phyloP scores from a whole-genome alignment of 768 basidiomycete species.

The Asterophora parasitica region DNA sequence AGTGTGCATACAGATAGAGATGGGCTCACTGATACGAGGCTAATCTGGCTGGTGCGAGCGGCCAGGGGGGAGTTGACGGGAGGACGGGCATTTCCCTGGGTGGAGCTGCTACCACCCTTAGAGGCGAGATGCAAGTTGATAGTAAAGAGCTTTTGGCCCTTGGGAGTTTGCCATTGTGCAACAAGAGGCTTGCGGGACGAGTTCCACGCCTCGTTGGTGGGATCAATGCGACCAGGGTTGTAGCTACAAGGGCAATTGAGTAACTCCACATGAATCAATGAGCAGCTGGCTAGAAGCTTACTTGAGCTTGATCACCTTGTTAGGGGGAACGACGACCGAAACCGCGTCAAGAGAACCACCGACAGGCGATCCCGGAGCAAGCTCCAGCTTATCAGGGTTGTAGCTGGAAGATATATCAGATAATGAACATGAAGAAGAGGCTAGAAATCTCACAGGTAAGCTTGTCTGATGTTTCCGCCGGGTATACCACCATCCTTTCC shows the following conservation, averaged over 20 bases:
- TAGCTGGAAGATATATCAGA: conserved; percentile 25
- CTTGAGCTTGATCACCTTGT: conserved; percentile 29
- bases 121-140: conserved; percentile 58
- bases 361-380: conserved; percentile 39
- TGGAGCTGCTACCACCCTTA: conserved; percentile 52
- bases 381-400: conserved; percentile 43
- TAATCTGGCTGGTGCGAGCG: conserved; percentile 45
- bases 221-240: conserved; percentile 62
- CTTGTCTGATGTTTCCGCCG: conserved; percentile 61
- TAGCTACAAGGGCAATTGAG: conserved; percentile 30
- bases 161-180: conserved; percentile 46
- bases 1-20: not conserved
- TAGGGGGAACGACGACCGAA: conserved; percentile 26
- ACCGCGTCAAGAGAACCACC: conserved; percentile 47
- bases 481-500: conserved; percentile 55
- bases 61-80: conserved; percentile 51
- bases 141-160: conserved; percentile 46
- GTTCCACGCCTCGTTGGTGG: conserved; percentile 49
- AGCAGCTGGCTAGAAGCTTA: conserved; percentile 15
- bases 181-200: conserved; percentile 56
- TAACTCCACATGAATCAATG: not conserved
- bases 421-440: not conserved
- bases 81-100: conserved; percentile 51
- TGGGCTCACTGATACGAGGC: conserved; percentile 42
- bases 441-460: conserved; percentile 40